A percentile compares a stretch with the other conserved stretches of the same genome.
These are phyloP conservation scores for Chionographis japonica DNA, from an alignment of 106 monocot species.

Conservation along the genomic window DNA sequence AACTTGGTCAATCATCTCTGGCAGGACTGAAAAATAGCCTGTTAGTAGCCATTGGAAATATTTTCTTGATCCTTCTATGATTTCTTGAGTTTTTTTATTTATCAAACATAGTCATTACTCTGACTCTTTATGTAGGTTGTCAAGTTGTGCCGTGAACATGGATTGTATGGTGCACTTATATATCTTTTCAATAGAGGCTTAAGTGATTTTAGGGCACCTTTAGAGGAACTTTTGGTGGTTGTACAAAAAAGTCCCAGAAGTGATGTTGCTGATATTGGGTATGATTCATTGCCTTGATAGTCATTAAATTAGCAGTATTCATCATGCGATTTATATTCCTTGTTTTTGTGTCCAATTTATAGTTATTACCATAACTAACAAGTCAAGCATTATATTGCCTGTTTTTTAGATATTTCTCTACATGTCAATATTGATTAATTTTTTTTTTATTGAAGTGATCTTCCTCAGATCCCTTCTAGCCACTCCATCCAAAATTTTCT, in stretches of 20 bases:
- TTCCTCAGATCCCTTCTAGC: too few relatives aligned
- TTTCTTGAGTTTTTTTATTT: neutral
- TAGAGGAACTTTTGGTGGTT: slow-evolving; percentile 85
- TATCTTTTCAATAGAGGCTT: slow-evolving; percentile 94
- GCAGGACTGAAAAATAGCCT: neutral
- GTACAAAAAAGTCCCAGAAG: slow-evolving; percentile 42
- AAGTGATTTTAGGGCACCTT: slow-evolving; percentile 81
- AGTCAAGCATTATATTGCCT: too few relatives aligned
- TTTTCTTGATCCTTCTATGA: neutral
- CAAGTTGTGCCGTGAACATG: slow-evolving; percentile 91
- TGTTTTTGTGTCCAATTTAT: too few relatives aligned
- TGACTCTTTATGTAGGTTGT: slow-evolving; percentile 53
- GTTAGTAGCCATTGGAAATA: neutral
- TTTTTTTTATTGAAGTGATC: too few relatives aligned
- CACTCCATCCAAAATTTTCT: too few relatives aligned
- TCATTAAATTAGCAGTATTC: neutral
- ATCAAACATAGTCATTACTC: neutral
- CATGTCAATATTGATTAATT: too few relatives aligned
- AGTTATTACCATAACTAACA: too few relatives aligned
- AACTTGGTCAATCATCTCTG: neutral
- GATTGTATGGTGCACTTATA: slow-evolving; percentile 88
- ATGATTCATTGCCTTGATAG: slow-evolving; percentile 11
- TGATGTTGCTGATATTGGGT: slow-evolving; percentile 61
- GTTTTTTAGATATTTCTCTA: too few relatives aligned
- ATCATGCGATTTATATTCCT: too few relatives aligned